Evolutionary conservation across 108 stramenopile genomes (phyloP).

Genomic region (Nitzschia sp.): DNA sequence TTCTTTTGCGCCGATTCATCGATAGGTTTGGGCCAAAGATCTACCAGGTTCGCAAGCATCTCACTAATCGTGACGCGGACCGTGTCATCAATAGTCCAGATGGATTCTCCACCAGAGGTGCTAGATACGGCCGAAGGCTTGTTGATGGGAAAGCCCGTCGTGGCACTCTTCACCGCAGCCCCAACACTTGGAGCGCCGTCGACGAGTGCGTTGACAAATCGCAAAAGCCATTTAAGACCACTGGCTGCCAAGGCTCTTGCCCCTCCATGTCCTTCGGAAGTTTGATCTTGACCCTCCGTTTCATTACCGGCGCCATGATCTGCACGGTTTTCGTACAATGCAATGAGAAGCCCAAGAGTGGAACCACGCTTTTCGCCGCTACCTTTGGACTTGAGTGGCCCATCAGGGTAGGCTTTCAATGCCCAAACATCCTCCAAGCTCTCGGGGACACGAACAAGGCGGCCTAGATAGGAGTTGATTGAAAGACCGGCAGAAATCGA

Average conservation of each 20-base stretch:
- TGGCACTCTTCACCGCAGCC: constrained; percentile 69
- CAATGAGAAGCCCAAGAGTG: constrained; percentile 82
- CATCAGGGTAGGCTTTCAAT: constrained; percentile 59
- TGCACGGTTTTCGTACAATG: constrained; percentile 84
- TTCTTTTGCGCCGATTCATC: constrained; percentile 35
- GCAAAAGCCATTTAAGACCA: constrained; percentile 85
- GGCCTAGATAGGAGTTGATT: constrained; percentile 77
- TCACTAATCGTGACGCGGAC: constrained; percentile 48
- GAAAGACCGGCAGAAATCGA: constrained; percentile 66
- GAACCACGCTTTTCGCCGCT: constrained; percentile 79
- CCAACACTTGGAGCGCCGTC: constrained; percentile 74
- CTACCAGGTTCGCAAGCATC: constrained; percentile 73
- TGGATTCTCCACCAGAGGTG: constrained; percentile 10
- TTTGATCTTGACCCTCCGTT: constrained; percentile 36
- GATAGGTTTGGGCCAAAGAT: constrained; percentile 74
- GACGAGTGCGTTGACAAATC: constrained; percentile 80
- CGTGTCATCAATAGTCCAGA: constrained; percentile 50
- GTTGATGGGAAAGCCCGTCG: constrained; percentile 50
- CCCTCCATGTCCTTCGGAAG: constrained; percentile 71
- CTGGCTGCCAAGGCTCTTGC: constrained; percentile 70
- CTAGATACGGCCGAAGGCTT: constrained; percentile 13
- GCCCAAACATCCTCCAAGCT: constrained; percentile 83
- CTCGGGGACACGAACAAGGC: constrained; percentile 66
- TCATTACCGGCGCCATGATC: constrained; percentile 51
- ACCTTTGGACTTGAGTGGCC: constrained; percentile 76